Evolutionary conservation across 2,329 filamentous ascomycete species (phyloP).

Genomic region (Fusarium paranaense): DNA sequence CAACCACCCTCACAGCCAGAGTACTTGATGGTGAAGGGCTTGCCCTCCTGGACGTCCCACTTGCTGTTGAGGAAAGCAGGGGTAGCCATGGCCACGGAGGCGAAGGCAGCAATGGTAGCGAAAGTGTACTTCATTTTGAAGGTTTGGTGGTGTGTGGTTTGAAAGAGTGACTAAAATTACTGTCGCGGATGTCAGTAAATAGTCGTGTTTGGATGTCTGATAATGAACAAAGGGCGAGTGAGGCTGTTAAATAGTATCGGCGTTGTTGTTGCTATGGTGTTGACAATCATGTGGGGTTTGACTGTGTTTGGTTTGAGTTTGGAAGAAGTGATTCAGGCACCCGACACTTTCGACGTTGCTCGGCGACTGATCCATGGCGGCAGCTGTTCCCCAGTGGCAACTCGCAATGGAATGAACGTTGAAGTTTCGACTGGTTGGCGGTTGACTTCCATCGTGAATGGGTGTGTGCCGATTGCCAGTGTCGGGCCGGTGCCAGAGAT

Average conservation of each 20-base stretch:
- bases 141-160: conserved; percentile 26
- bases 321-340: conserved; percentile 3
- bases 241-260: neutral
- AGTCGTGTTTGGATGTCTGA: neutral
- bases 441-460: neutral
- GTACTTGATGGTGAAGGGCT: conserved; percentile 49
- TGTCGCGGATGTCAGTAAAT: conserved; percentile 30
- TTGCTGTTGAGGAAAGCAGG: conserved; percentile 49
- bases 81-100: conserved; percentile 44
- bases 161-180: conserved; percentile 46
- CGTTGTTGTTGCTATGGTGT: conserved; percentile 10
- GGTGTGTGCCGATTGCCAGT: neutral
- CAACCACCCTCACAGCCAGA: conserved; percentile 48
- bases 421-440: neutral
- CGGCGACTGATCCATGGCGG: neutral
- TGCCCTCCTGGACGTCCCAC: conserved; percentile 45
- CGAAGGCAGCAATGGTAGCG: conserved; percentile 46
- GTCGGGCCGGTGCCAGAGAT: neutral
- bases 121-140: conserved; percentile 54
- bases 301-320: neutral
- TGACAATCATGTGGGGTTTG: neutral
- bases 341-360: neutral
- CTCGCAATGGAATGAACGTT: neutral
- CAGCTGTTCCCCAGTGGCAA: neutral
- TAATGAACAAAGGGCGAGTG: conserved; percentile 4